A percentile compares a stretch with the other conserved stretches of the same genome.
Conservation (phyloP, 202 grass and related monocot species). For the Dendrocalamus latiflorus region DNA sequence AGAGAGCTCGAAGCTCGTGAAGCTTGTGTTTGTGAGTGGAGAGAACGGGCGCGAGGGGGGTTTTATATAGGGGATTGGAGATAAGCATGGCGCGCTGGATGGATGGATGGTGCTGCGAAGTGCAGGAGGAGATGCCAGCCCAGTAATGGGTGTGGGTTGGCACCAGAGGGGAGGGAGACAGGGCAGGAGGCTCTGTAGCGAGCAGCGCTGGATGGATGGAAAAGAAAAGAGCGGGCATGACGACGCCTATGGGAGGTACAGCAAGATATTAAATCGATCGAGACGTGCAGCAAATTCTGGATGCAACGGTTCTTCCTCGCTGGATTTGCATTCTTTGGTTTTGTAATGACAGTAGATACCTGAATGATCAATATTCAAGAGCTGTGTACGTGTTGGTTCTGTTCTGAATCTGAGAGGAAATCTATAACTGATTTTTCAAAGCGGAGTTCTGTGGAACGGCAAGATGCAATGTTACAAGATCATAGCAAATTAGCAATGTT, state of each 20-base stretch:
- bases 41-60: not conserved
- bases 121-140: not conserved
- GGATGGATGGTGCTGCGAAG: not conserved
- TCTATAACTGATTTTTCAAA: not conserved
- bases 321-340: not conserved
- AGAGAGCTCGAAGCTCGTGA: not conserved
- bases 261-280: not conserved
- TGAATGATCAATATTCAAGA: not conserved
- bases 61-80: constrained; percentile 50
- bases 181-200: constrained; percentile 9
- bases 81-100: not conserved
- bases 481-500: not conserved
- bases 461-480: not conserved
- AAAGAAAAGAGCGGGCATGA: not conserved
- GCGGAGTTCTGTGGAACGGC: not conserved
- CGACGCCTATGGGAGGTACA: not conserved
- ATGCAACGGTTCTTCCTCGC: not conserved
- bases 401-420: not conserved
- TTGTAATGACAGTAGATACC: too few species aligned
- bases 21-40: constrained; percentile 6
- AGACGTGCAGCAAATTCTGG: constrained; percentile 14
- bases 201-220: constrained; percentile 16
- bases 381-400: not conserved
- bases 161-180: constrained; percentile 34
- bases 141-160: constrained; percentile 53